Conservation (phyloP, 2,329 filamentous ascomycete species). For the Dothiorella sarmentorum region DNA sequence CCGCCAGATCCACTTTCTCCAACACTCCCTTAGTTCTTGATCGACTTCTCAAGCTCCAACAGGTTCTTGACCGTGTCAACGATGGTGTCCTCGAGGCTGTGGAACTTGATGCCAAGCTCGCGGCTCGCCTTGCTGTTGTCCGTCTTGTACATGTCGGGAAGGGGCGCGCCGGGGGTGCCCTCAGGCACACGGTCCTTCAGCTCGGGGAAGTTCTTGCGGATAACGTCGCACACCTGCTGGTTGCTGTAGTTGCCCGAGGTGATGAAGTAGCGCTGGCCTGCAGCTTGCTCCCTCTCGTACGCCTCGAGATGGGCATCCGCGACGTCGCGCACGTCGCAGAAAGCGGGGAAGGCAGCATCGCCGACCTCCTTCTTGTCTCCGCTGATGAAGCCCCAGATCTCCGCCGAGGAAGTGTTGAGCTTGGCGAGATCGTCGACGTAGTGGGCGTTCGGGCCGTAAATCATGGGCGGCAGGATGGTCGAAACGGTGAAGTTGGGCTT, state of each 20-base stretch:
- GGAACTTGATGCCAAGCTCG: conserved; percentile 43
- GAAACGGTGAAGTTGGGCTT: conserved; percentile 25
- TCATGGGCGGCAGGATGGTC: conserved; percentile 29
- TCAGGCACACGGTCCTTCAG: conserved; percentile 32
- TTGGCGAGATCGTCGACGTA: conserved; percentile 5
- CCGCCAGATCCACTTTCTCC: background rate
- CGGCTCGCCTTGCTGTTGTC: conserved; percentile 42
- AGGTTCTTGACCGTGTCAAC: conserved; percentile 32
- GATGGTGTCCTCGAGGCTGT: conserved; percentile 36
- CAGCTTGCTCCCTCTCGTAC: conserved; percentile 26
- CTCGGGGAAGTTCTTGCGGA: conserved; percentile 38
- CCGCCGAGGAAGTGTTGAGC: background rate
- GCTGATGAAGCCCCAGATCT: conserved; percentile 10
- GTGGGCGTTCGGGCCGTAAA: conserved; percentile 25
- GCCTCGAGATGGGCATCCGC: conserved; percentile 46
- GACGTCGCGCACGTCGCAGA: conserved; percentile 49
- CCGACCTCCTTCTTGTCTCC: background rate
- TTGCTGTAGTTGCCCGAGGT: conserved; percentile 8
- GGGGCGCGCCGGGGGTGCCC: conserved; percentile 22
- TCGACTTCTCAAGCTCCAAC: conserved; percentile 24
- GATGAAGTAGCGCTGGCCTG: conserved; percentile 13
- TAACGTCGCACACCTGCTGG: conserved; percentile 14
- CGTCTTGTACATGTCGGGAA: conserved; percentile 39
- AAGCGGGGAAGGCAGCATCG: conserved; percentile 37
- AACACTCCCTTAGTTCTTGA: background rate